These are phyloP conservation scores for Diplodia scrobiculata DNA, from an alignment of 2,329 filamentous ascomycete genomes.

Conservation along the genomic window DNA sequence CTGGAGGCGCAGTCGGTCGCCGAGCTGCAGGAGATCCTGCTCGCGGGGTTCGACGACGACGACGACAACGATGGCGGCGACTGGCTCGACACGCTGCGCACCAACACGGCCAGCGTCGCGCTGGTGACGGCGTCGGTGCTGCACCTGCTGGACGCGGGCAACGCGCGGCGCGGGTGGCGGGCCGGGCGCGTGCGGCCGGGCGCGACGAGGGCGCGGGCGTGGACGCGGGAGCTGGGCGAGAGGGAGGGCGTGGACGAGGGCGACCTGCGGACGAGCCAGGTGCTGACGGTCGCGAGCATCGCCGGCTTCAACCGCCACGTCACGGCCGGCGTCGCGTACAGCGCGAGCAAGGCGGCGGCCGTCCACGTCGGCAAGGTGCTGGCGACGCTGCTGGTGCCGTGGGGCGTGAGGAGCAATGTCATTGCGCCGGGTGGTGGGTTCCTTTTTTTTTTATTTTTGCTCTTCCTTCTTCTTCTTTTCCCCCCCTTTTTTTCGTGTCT, in stretches of 20 bases:
- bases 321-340: constrained; percentile 48
- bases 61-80: constrained; percentile 40
- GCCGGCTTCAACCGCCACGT: constrained; percentile 46
- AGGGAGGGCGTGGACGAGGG: constrained; percentile 36
- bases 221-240: constrained; percentile 30
- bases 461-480: neutral
- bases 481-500: too few species aligned
- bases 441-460: constrained; percentile 25
- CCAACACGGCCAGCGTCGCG: constrained; percentile 51
- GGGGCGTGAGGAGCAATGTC: constrained; percentile 52
- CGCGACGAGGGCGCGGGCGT: constrained; percentile 33
- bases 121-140: constrained; percentile 51
- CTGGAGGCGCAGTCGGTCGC: constrained; percentile 49
- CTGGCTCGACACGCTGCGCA: constrained; percentile 13
- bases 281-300: constrained; percentile 50
- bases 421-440: constrained; percentile 46
- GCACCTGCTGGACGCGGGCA: constrained; percentile 50
- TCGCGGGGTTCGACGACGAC: constrained; percentile 35
- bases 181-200: constrained; percentile 38
- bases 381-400: constrained; percentile 45
- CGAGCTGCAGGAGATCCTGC: constrained; percentile 49
- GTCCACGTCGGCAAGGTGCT: constrained; percentile 50
- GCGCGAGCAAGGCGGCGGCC: constrained; percentile 50
- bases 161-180: constrained; percentile 47
- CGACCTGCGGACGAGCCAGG: constrained; percentile 49